Evolutionary conservation across 2,329 filamentous ascomycete species (phyloP).

Genomic region (Nemania serpens): DNA sequence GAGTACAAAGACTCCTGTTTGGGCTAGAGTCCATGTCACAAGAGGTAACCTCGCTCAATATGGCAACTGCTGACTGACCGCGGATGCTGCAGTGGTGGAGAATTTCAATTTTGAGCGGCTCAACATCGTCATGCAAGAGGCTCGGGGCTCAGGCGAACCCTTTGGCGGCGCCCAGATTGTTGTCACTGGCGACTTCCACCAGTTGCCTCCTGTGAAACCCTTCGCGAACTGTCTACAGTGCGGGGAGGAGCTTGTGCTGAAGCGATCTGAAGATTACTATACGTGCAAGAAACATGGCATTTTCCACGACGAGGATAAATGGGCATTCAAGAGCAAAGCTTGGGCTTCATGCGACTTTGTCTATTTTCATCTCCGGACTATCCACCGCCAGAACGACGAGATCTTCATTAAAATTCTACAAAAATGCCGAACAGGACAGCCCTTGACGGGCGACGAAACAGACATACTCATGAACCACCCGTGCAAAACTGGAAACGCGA

Average conservation of each 20-base stretch:
- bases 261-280: conserved; percentile 34
- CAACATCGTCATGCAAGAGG: conserved; percentile 51
- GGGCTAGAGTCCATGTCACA: background rate
- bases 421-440: conserved; percentile 55
- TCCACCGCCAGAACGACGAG: conserved; percentile 62
- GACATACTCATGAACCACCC: conserved; percentile 51
- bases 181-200: conserved; percentile 64
- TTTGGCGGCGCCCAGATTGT: conserved; percentile 59
- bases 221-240: conserved; percentile 58
- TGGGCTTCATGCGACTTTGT: conserved; percentile 61
- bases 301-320: conserved; percentile 57
- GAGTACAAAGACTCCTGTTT: background rate
- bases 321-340: conserved; percentile 61
- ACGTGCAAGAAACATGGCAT: conserved; percentile 43
- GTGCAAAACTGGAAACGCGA: conserved; percentile 48
- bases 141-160: conserved; percentile 29
- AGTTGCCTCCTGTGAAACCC: conserved; percentile 63
- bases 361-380: conserved; percentile 56
- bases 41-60: background rate
- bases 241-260: conserved; percentile 41
- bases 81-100: conserved; percentile 54
- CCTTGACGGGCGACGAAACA: conserved; percentile 45
- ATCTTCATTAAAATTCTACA: conserved; percentile 60
- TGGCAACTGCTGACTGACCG: conserved; percentile 4
- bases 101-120: conserved; percentile 58